Evolutionary conservation across 306 rosid genomes (phyloP).

Genomic region (Dicorynia guianensis): DNA sequence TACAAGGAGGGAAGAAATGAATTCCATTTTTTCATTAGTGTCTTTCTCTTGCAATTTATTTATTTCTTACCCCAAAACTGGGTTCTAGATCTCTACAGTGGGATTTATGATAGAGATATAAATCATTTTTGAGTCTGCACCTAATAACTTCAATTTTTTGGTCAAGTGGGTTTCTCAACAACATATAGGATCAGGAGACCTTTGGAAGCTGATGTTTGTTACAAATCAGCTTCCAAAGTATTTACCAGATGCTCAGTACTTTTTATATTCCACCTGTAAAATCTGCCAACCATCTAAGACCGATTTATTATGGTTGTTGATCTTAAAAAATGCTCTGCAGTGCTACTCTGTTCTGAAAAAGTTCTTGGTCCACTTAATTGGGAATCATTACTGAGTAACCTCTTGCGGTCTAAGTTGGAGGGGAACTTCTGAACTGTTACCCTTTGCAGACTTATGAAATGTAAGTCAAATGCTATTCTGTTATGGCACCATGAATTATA

Average conservation of each 20-base stretch:
- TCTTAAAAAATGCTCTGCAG: too few relatives aligned
- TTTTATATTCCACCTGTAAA: not conserved
- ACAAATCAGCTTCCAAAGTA: not conserved
- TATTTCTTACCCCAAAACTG: slow-evolving; percentile 9
- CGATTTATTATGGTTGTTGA: too few relatives aligned
- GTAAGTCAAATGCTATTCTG: not conserved
- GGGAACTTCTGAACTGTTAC: too few relatives aligned
- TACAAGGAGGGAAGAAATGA: not conserved
- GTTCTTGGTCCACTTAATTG: too few relatives aligned
- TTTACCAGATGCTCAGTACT: not conserved
- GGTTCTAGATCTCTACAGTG: slow-evolving; percentile 1
- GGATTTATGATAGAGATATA: too few relatives aligned
- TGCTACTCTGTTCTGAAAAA: too few relatives aligned
- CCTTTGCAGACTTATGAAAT: too few relatives aligned
- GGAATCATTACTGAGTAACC: too few relatives aligned
- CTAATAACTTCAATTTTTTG: too few relatives aligned
- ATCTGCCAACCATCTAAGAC: too few relatives aligned
- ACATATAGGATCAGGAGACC: not conserved
- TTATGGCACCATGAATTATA: not conserved
- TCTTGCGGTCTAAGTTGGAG: not conserved
- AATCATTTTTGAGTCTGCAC: too few relatives aligned
- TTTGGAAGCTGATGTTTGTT: not conserved
- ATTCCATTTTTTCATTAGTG: not conserved
- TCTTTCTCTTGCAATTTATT: not conserved
- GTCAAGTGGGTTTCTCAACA: too few relatives aligned